Conservation (phyloP, 805 yeast species). For the Candida silvatica region DNA sequence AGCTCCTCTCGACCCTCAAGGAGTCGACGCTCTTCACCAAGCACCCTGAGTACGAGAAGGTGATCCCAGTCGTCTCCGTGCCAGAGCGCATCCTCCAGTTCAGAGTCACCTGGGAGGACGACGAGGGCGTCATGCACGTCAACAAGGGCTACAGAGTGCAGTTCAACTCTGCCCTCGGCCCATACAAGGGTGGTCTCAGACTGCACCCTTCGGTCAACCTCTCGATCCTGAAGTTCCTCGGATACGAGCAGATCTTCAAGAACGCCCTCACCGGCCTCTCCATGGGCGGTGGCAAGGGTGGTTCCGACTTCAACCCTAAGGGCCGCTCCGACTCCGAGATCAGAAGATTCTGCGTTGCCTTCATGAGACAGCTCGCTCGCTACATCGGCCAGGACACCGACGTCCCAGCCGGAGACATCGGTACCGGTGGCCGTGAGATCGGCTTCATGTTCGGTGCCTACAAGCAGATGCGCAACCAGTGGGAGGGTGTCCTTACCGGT, state of each 20-base stretch:
- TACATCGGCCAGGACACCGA: constrained; percentile 97
- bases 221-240: constrained; percentile 90
- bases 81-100: constrained; percentile 96
- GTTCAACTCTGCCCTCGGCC: constrained; percentile 97
- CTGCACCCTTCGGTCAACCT: constrained; percentile 96
- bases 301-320: constrained; percentile 96
- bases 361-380: constrained; percentile 92
- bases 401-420: constrained; percentile 99
- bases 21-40: constrained; percentile 85
- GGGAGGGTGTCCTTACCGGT: constrained; percentile 98
- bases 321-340: constrained; percentile 89
- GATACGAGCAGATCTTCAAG: constrained; percentile 97
- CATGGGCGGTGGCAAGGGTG: constrained; percentile 99
- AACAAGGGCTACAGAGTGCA: constrained; percentile 98
- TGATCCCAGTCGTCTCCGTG: constrained; percentile 80
- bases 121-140: constrained; percentile 82
- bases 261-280: constrained; percentile 94
- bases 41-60: constrained; percentile 85
- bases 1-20: constrained; percentile 78
- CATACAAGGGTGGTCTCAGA: constrained; percentile 98
- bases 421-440: constrained; percentile 94
- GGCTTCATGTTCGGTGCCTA: constrained; percentile 96
- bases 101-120: constrained; percentile 98
- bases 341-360: constrained; percentile 92
- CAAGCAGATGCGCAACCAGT: constrained; percentile 82